Base-by-base conservation (phyloP, 306 rosid genomes). In the Cucumis cinereus region DNA sequence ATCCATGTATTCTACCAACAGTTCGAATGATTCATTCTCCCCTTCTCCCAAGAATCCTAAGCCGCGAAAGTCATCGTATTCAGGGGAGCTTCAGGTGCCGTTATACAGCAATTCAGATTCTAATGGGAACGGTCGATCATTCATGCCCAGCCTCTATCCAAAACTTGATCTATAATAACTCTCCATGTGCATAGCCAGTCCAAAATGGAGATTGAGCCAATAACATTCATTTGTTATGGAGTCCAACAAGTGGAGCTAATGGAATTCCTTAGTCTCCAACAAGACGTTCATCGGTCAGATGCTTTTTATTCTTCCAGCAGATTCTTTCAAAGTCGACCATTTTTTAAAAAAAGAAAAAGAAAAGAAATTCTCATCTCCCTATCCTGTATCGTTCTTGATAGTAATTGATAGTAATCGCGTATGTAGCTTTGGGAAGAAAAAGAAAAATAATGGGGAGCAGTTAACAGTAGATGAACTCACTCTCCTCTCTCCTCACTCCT, bases 41-140 rank as follows among this genome's bases (percentile, higher is more conserved):
- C 88, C 89, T 24, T 92, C 99, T 77, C 96, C 99, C 2, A 92
- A 89, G 87, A 83, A 86, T 80, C 76, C 80, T 0, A 92, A 79
- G 83, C 84, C 96, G 3, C 85, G 93, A 81, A 92, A 89, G 76
- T 88, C 96, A 54, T 94, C 99, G 8, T 91, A 94, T 87, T 94
- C 96, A 0, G 99, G 97, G 84, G 99, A 94, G 82, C 88, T 94
- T 68, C 90, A 88, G 78, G 80, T 89, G 57, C 90, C 95, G 55
- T 80, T 86, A 69, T 78, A 86, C 33, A 79, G 82, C 53, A 77
- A 85, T 83, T 81, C 91, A 43, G 96, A 94, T 87, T 92, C 97
- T 77, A 92, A 89, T 80, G 97, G 93, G 57, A 78, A 81, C 26
- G 92, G 90, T 49, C 87, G 86, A 63, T 38, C 75, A 19, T 83